phyloP scores from a whole-genome alignment of 228 moss, liverwort and hornwort species.

The Sphagnum fallax region DNA sequence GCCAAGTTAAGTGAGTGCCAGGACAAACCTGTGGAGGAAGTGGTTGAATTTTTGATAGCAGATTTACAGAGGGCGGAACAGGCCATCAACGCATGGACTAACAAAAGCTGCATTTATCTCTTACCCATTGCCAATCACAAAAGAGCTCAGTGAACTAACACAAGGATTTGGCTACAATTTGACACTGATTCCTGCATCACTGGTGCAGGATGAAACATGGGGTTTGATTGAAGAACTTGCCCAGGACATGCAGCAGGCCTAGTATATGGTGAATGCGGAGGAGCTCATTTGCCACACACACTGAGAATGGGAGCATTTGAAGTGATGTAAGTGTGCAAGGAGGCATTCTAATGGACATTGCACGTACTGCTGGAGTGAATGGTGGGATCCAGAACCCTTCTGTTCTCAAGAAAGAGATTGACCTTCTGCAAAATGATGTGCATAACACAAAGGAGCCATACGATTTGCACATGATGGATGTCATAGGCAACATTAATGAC shows the following conservation, averaged over 20 bases:
- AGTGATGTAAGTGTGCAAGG: slow-evolving; percentile 45
- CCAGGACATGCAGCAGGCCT: slow-evolving; percentile 65
- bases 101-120: slow-evolving; percentile 69
- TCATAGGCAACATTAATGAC: slow-evolving; percentile 70
- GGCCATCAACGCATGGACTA: slow-evolving; percentile 64
- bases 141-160: slow-evolving; percentile 62
- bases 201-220: slow-evolving; percentile 50
- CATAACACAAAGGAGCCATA: slow-evolving; percentile 59
- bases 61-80: slow-evolving; percentile 72
- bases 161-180: slow-evolving; percentile 45
- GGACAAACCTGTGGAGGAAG: slow-evolving; percentile 27
- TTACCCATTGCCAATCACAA: slow-evolving; percentile 61
- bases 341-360: slow-evolving; percentile 56
- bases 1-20: slow-evolving; percentile 30
- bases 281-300: slow-evolving; percentile 48
- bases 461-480: slow-evolving; percentile 84
- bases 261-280: slow-evolving; percentile 57
- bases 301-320: slow-evolving; percentile 27
- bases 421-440: slow-evolving; percentile 54
- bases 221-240: slow-evolving; percentile 46
- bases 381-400: slow-evolving; percentile 45
- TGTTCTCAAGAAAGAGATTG: slow-evolving; percentile 62
- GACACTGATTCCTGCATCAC: slow-evolving; percentile 39
- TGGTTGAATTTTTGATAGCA: slow-evolving; percentile 43
- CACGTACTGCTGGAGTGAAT: slow-evolving; percentile 52